A percentile compares a stretch with the other conserved stretches of the same genome.
Conservation (phyloP, 2,329 filamentous ascomycete species). For the Cladosporium austrohemisphaericum region DNA sequence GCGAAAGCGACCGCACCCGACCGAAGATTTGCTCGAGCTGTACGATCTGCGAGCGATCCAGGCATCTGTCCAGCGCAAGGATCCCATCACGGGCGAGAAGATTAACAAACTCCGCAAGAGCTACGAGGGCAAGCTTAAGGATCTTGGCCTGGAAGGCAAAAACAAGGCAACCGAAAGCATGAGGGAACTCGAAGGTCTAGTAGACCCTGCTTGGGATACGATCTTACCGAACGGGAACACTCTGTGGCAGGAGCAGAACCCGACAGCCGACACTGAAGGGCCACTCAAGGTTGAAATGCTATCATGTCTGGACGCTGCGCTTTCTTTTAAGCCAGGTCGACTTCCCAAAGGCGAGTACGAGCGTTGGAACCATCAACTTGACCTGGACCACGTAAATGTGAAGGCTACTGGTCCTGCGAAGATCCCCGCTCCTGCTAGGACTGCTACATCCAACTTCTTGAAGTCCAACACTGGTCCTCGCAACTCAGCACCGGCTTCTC, state of each 20-base stretch:
- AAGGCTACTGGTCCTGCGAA: slow-evolving; percentile 10
- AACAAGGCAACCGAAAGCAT: slow-evolving; percentile 44
- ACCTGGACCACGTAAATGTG: slow-evolving; percentile 39
- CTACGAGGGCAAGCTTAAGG: slow-evolving; percentile 52
- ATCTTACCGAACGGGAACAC: slow-evolving; percentile 29
- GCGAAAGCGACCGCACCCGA: slow-evolving; percentile 53
- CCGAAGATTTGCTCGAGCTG: slow-evolving; percentile 56
- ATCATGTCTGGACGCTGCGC: slow-evolving; percentile 39
- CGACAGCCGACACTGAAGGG: slow-evolving; percentile 31
- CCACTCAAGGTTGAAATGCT: slow-evolving; percentile 28
- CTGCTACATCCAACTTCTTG: slow-evolving; percentile 13
- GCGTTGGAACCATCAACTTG: slow-evolving; percentile 43
- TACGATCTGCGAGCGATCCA: slow-evolving; percentile 56
- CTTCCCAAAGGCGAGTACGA: slow-evolving; percentile 40
- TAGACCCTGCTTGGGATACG: slow-evolving; percentile 33
- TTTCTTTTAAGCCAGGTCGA: slow-evolving; percentile 42
- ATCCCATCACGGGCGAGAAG: slow-evolving; percentile 62
- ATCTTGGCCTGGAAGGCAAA: slow-evolving; percentile 46
- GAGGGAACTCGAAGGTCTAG: slow-evolving; percentile 33
- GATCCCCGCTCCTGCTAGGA: slow-evolving; percentile 14
- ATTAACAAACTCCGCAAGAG: slow-evolving; percentile 59
- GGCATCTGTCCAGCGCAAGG: slow-evolving; percentile 55
- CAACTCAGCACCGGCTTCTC: slow-evolving; percentile 35
- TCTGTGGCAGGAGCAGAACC: slow-evolving; percentile 28
- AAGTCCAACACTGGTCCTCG: slow-evolving; percentile 18